Evolutionary conservation across 305 asterid genomes (phyloP), one percentile per base, ranked within the genome.

Genomic region (Fraxinus albicans): DNA sequence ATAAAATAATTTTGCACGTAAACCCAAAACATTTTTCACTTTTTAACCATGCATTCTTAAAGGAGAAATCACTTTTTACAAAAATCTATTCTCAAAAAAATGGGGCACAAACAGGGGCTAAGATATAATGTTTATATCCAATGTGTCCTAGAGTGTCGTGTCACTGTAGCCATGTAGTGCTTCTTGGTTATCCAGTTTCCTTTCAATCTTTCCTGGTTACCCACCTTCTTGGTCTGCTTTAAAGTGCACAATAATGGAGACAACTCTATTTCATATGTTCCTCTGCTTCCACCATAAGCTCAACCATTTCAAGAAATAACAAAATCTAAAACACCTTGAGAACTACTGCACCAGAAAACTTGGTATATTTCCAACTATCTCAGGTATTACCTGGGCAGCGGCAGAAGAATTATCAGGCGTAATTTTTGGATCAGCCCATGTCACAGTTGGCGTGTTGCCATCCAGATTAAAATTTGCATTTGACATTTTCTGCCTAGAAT

Each of bases 401-500:
- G 67, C 25, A n/a, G 67, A 55, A 55, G 67, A 55, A 55, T 55
- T 55, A 55, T 55, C 67, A n/a, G 67, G 27, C 23, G 67, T n/a
- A n/a, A 55, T 55, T n/a, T 55, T 55, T n/a, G 67, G 67, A 55
- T 55, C 67, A 55, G 67, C 67, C 67, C 67, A 55, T 55, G 67
- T 55, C 25, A 55, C 67, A n/a, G 67, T 55, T 55, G 67, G 67
- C 23, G 67, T 55, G 67, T 55, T 55, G 9, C 67, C 67, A 55
- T 55, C 67, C 67, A 55, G 67, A n/a, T n/a, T 55, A 55, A 55
- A 55, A 55, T 55, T 55, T n/a, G 67, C 67, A 55, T 55, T 55
- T 4, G 67, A 55, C 97, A 95, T 91, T 87, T 90, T 89, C 87
- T 90, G 97, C 90, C 96, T 88, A 31, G 98, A 94, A 88, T 91